phyloP scores from a whole-genome alignment of 805 yeast genomes.

The Myxozyma sirexii region DNA sequence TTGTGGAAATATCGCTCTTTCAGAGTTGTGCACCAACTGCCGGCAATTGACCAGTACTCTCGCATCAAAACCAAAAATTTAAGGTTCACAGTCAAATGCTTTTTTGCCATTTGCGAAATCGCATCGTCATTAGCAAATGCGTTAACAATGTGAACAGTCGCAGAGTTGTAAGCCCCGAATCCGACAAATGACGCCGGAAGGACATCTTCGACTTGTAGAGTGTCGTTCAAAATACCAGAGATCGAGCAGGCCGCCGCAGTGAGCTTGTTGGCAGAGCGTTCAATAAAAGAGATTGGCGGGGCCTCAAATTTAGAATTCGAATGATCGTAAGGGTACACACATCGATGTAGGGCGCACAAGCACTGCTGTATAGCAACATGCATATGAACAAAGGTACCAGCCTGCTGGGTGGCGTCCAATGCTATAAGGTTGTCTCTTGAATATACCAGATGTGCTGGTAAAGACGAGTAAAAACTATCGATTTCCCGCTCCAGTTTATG shows the following conservation, averaged over 20 bases:
- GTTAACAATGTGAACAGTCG: constrained; percentile 43
- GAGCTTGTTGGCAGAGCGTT: constrained; percentile 39
- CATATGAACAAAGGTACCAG: constrained; percentile 42
- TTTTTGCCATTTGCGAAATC: constrained; percentile 40
- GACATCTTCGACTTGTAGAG: constrained; percentile 38
- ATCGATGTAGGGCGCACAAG: constrained; percentile 40
- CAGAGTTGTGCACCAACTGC: constrained; percentile 43
- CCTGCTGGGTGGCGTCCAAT: constrained; percentile 36
- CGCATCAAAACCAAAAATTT: constrained; percentile 39
- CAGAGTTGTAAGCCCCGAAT: constrained; percentile 42
- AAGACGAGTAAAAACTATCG: constrained; percentile 30
- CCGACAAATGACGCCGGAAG: constrained; percentile 44
- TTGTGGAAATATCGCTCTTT: constrained; percentile 40
- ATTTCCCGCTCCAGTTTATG: constrained; percentile 35
- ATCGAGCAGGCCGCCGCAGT: constrained; percentile 42
- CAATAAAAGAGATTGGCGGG: constrained; percentile 41
- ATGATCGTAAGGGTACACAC: constrained; percentile 41
- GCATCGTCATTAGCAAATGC: constrained; percentile 40
- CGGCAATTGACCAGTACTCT: constrained; percentile 44
- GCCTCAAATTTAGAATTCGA: constrained; percentile 36
- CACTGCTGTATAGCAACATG: constrained; percentile 41
- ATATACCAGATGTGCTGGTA: constrained; percentile 38
- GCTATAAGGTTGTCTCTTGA: constrained; percentile 35
- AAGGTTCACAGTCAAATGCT: constrained; percentile 41
- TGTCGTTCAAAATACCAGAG: constrained; percentile 40